phyloP scores from a whole-genome alignment of 352 stramenopile species.

The Globisporangium sylvaticum region DNA sequence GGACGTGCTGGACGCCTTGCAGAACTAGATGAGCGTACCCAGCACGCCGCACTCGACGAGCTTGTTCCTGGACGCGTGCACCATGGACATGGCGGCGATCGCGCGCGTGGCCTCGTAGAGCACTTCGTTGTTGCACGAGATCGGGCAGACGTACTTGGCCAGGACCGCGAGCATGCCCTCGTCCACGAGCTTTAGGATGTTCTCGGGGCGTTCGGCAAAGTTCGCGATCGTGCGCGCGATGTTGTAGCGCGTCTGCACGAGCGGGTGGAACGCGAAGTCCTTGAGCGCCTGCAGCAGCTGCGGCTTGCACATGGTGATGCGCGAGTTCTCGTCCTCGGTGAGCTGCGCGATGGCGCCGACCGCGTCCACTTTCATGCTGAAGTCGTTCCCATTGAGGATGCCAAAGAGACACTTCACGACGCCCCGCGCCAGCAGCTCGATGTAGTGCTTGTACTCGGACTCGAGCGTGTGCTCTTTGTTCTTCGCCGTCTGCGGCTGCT shows the following conservation, averaged over 20 bases:
- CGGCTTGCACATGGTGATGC: conserved; percentile 65
- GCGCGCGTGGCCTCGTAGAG: conserved; percentile 53
- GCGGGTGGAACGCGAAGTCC: conserved; percentile 63
- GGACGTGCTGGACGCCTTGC: conserved; percentile 38
- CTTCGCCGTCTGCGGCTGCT: background rate
- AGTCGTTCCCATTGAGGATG: conserved; percentile 63
- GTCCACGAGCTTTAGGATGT: conserved; percentile 70
- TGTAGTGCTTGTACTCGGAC: conserved; percentile 63
- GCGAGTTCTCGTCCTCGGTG: conserved; percentile 54
- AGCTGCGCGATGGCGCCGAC: conserved; percentile 65
- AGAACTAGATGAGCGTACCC: conserved; percentile 50
- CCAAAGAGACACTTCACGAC: conserved; percentile 72
- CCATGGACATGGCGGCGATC: conserved; percentile 54
- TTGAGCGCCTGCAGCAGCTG: conserved; percentile 51
- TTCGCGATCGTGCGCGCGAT: conserved; percentile 76
- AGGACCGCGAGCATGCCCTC: conserved; percentile 56
- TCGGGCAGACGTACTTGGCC: conserved; percentile 65
- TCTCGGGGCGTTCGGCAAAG: conserved; percentile 65
- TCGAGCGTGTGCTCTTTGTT: conserved; percentile 14
- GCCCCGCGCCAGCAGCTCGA: conserved; percentile 64
- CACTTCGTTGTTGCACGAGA: conserved; percentile 47
- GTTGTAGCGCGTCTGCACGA: conserved; percentile 49
- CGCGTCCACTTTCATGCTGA: conserved; percentile 67
- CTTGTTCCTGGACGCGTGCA: conserved; percentile 51
- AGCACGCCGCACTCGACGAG: conserved; percentile 62